Percentiles rank a stretch among this genome's conserved stretches.
These are phyloP conservation scores for Penicillium coffeae DNA, from an alignment of 495 filamentous ascomycete genomes.

Conservation along the genomic window DNA sequence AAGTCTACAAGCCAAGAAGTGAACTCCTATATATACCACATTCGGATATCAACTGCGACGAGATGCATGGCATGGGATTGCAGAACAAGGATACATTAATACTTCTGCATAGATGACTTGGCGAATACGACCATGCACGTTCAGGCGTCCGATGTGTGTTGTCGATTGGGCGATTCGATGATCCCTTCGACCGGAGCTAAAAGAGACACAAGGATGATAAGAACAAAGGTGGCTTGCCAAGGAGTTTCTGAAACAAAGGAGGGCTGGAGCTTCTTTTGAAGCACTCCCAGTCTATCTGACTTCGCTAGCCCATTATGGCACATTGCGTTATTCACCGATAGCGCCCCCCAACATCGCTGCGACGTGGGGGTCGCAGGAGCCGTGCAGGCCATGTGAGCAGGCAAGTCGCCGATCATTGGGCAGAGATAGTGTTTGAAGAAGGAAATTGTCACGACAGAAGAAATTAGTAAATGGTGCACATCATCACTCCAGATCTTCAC, in stretches of 20 bases:
- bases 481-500: slow-evolving; percentile 20
- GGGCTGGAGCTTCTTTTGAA: neutral
- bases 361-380: neutral
- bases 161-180: neutral
- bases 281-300: neutral
- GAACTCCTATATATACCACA: too few species aligned
- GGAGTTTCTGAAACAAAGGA: neutral
- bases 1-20: too few species aligned
- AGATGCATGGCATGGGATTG: neutral
- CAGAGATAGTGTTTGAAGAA: neutral
- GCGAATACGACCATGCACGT: neutral
- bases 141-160: neutral
- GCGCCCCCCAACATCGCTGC: neutral
- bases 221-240: too few species aligned
- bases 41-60: too few species aligned
- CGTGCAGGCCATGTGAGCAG: slow-evolving; percentile 4
- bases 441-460: neutral
- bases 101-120: too few species aligned
- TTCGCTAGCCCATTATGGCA: too few species aligned
- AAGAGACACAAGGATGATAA: neutral
- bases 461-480: slow-evolving; percentile 6
- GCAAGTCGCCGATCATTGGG: slow-evolving; percentile 6
- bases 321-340: neutral
- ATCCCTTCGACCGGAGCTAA: too few species aligned
- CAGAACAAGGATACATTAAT: neutral